These are phyloP conservation scores for Gremmenia infestans DNA, from an alignment of 2,329 filamentous ascomycete species.

Conservation along the genomic window DNA sequence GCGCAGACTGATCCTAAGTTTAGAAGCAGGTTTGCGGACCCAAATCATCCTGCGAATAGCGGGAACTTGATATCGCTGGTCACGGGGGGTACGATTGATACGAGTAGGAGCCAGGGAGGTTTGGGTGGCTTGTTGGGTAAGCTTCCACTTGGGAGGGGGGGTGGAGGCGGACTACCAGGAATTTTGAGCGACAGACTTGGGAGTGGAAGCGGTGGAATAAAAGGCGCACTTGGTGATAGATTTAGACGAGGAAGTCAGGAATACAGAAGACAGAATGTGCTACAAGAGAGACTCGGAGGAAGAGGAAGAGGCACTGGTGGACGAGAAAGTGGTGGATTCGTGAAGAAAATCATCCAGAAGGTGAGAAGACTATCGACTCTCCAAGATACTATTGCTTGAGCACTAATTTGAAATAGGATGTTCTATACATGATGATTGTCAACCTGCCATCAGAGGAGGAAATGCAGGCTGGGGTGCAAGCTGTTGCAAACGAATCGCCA, in stretches of 20 bases:
- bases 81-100: constrained; percentile 40
- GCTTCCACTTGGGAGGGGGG: neutral
- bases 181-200: neutral
- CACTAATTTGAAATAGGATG: constrained; percentile 33
- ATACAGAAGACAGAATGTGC: neutral
- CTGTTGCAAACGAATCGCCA: neutral
- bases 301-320: constrained; percentile 7
- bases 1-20: constrained; percentile 34
- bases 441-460: constrained; percentile 42
- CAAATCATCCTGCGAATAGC: constrained; percentile 45
- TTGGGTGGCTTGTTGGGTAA: neutral
- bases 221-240: neutral
- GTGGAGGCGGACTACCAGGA: constrained; percentile 4
- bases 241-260: constrained; percentile 2
- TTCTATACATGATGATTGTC: constrained; percentile 47
- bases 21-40: constrained; percentile 45
- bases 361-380: constrained; percentile 12
- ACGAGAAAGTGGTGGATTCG: too few species aligned
- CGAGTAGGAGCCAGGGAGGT: constrained; percentile 1
- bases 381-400: neutral
- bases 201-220: neutral
- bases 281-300: constrained; percentile 1
- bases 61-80: constrained; percentile 43
- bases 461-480: neutral
- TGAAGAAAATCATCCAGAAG: constrained; percentile 30